Base-by-base conservation (phyloP, 83 land plant species). In the Picea abies region DNA sequence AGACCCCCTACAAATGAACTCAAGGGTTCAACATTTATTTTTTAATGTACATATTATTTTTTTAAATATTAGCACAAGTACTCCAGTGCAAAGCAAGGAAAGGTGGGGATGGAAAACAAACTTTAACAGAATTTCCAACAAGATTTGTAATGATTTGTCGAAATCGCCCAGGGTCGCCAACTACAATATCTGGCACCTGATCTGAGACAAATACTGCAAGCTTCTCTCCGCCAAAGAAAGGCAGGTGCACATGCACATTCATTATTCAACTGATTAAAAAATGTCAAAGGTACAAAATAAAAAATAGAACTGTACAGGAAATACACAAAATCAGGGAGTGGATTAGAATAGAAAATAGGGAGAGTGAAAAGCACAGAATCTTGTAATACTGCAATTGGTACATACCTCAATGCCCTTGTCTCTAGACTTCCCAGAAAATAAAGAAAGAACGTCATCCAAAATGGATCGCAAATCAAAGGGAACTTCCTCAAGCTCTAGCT, bases 151-250 rank as follows among this genome's bases (percentile, higher is more conserved):
- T 85, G 62, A 96, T 92, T 83, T 94, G 98, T 66, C 96, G 89
- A 85, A 96, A 90, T 68, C 98, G 89, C 37, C 97, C 96, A 41
- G 98, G 98, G 84, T 96, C 98, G 44, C 98, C 98, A 63, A 90
- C 82, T 32, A 96, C 81, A 63, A 91, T 56, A 78, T 90, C 86
- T 25, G 98, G 98, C 78, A 96, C 97, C 81, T 82, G 85, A 23
- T 91, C 91, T 52, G 97, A 96, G 68, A 96, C 97, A 83, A 84
- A 94, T 8, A 90, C 96, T 68, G 97, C 97, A 83, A 96, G 82
- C 98, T 96, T 76, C 79, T 83, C 72, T 79, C 91, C 97, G 23
- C 52, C 67, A 79, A 63, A 76, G 25, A 19, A 39, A 72, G 76
- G 11, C 76, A 72, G 76, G n/a, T 41, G 76, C 47, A n/a, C 93